Evolutionary conservation across 148 eudicot species (phyloP).

Genomic region (Rheum nobile): DNA sequence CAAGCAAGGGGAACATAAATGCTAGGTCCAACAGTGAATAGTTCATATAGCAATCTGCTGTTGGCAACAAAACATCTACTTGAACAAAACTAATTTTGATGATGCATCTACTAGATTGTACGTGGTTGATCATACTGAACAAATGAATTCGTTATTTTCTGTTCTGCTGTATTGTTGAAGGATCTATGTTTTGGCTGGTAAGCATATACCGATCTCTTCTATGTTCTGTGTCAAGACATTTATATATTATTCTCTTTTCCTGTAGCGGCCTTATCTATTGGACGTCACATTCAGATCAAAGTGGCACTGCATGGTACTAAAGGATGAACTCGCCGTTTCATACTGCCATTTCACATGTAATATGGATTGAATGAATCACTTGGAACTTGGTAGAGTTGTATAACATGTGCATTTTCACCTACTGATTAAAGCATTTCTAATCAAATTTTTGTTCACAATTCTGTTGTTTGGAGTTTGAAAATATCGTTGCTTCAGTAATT

Average conservation of each 20-base stretch:
- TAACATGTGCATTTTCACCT: slow-evolving; percentile 11
- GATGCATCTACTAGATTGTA: too few species aligned
- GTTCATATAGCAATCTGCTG: too few species aligned
- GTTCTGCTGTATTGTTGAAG: background rate
- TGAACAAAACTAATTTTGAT: too few species aligned
- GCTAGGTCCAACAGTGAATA: too few species aligned
- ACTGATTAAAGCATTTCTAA: background rate
- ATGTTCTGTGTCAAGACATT: background rate
- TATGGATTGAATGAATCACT: background rate
- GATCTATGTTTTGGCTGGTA: background rate
- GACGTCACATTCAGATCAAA: slow-evolving; percentile 70
- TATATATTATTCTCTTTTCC: background rate
- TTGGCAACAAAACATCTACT: too few species aligned
- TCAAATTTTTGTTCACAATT: too few species aligned
- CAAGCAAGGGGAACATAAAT: too few species aligned
- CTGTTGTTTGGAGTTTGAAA: background rate
- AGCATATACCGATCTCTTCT: background rate
- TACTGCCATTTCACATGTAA: slow-evolving; percentile 6
- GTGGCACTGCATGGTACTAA: slow-evolving; percentile 7
- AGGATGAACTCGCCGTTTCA: slow-evolving; percentile 4
- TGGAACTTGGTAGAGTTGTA: slow-evolving; percentile 5
- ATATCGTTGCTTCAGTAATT: too few species aligned
- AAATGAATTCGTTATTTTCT: background rate
- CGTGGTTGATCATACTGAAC: too few species aligned
- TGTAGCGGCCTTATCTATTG: slow-evolving; percentile 79